Percentiles rank a stretch among this genome's conserved stretches.
Evolutionary conservation across 306 rosid genomes (phyloP).

Genomic region (Dryas drummondii): DNA sequence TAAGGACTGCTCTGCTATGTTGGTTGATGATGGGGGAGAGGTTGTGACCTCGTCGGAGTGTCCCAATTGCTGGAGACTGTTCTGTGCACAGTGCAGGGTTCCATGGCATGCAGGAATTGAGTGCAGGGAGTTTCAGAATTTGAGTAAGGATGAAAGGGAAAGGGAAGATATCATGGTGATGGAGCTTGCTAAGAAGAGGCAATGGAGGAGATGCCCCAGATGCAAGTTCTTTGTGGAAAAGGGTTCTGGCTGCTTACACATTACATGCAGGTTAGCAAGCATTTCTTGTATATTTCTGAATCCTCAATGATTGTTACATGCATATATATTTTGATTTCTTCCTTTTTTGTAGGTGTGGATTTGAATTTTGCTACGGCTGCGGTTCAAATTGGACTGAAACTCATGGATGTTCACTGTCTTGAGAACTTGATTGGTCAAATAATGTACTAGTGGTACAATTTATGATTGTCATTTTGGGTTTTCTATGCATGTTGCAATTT

Average conservation of each 20-base stretch:
- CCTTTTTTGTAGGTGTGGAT: conserved; percentile 35
- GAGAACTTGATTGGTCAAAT: background rate
- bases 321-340: background rate
- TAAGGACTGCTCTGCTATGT: conserved; percentile 49
- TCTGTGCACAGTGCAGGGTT: conserved; percentile 56
- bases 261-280: conserved; percentile 48
- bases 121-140: conserved; percentile 35
- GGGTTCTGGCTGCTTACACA: conserved; percentile 40
- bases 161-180: conserved; percentile 46
- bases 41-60: conserved; percentile 49
- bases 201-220: conserved; percentile 52
- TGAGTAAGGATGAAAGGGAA: conserved; percentile 26
- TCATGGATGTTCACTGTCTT: conserved; percentile 15
- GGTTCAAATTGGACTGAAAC: conserved; percentile 28
- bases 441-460: background rate
- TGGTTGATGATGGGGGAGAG: conserved; percentile 38
- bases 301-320: too few species aligned
- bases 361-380: conserved; percentile 44
- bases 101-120: conserved; percentile 55
- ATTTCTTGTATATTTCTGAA: too few species aligned
- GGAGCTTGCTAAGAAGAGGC: conserved; percentile 40
- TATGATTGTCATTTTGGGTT: background rate
- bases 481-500: too few species aligned
- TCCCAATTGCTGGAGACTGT: conserved; percentile 48
- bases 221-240: conserved; percentile 55